Conservation (phyloP, 108 stramenopile species). For the Pseudonitzschia pungens region DNA sequence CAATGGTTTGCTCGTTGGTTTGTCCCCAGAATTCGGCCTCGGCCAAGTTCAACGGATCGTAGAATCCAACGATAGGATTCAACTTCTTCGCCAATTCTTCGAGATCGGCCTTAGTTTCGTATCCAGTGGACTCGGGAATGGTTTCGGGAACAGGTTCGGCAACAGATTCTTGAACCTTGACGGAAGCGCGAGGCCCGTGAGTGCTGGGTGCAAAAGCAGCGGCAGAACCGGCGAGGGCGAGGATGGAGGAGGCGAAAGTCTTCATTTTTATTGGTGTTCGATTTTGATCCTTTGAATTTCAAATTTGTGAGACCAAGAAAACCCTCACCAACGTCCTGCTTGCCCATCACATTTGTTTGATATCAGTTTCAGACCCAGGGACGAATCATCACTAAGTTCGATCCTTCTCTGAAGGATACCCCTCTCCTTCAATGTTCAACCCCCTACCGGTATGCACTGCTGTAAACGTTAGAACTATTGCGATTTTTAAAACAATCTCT, state of each 20-base stretch:
- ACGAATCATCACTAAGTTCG: background rate
- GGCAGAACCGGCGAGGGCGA: slow-evolving; percentile 37
- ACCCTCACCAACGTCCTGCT: background rate
- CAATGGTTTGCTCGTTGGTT: slow-evolving; percentile 57
- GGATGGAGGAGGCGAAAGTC: background rate
- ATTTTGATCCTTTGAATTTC: background rate
- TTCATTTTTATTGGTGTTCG: background rate
- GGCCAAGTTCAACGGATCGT: slow-evolving; percentile 57
- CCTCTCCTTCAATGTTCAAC: background rate
- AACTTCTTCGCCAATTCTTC: slow-evolving; percentile 52
- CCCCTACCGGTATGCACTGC: background rate
- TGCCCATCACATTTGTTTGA: background rate
- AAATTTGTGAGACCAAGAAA: background rate
- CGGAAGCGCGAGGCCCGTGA: slow-evolving; percentile 11
- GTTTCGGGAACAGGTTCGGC: background rate
- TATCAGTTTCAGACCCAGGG: background rate
- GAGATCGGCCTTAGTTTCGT: slow-evolving; percentile 45
- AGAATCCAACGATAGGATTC: slow-evolving; percentile 59
- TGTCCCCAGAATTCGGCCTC: slow-evolving; percentile 63
- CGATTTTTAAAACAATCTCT: background rate
- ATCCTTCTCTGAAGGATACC: background rate
- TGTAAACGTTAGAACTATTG: background rate
- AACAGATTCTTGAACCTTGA: slow-evolving; percentile 3
- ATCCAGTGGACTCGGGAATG: background rate
- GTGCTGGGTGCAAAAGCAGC: slow-evolving; percentile 49